These are phyloP conservation scores for Collybia mongolica DNA, from an alignment of 768 basidiomycete species.

Conservation along the genomic window DNA sequence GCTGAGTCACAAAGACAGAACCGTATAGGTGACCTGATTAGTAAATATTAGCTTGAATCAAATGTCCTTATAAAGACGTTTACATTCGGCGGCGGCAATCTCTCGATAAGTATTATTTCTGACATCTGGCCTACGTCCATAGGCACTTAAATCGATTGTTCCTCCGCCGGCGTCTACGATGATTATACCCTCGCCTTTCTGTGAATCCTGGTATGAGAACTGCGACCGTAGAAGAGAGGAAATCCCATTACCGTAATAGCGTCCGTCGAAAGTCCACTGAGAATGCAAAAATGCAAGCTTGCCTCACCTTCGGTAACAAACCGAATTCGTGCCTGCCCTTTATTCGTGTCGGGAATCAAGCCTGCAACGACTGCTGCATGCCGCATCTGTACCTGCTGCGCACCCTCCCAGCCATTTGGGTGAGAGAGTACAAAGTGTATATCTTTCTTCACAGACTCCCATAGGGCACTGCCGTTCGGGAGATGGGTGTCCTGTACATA, in stretches of 20 bases:
- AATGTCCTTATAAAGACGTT: not conserved
- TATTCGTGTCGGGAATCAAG: conserved; percentile 17
- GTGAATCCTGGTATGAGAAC: not conserved
- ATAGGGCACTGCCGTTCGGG: conserved; percentile 36
- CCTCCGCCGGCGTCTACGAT: conserved; percentile 50
- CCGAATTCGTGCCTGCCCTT: conserved; percentile 38
- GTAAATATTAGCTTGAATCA: not conserved
- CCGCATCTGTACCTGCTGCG: conserved; percentile 31
- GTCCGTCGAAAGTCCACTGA: conserved; percentile 34
- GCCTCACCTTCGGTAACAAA: conserved; percentile 61
- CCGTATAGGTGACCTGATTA: conserved; percentile 35
- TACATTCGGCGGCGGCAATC: conserved; percentile 36
- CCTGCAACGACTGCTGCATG: conserved; percentile 17
- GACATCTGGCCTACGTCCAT: conserved; percentile 25
- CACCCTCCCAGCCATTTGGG: no score
- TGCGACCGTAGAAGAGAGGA: not conserved
- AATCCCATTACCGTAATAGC: conserved; percentile 19
- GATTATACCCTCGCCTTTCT: conserved; percentile 25
- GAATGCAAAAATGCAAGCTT: conserved; percentile 49
- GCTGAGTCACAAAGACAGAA: conserved; percentile 38
- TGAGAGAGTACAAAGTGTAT: no score
- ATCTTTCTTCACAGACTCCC: conserved; percentile 30
- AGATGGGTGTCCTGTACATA: conserved; percentile 45
- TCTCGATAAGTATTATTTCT: conserved; percentile 31
- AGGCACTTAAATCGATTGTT: conserved; percentile 48